Conservation (phyloP, 352 stramenopile genomes). For the Phytophthora constricta region DNA sequence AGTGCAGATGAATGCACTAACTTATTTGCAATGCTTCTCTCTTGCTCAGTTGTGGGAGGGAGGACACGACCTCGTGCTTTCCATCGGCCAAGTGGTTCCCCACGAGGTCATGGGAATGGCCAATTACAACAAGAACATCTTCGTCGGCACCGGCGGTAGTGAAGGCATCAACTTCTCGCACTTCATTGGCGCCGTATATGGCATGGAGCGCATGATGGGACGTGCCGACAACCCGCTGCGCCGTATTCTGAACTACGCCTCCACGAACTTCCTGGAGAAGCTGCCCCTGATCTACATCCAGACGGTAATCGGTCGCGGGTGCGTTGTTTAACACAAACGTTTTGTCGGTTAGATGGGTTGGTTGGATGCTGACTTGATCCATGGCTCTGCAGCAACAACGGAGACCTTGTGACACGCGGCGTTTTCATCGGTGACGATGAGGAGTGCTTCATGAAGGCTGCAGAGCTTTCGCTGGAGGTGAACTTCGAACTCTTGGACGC, state of each 20-base stretch:
- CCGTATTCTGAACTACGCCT: constrained; percentile 96
- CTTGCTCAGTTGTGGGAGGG: constrained; percentile 89
- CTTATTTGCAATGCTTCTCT: neutral
- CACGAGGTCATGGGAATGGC: constrained; percentile 99
- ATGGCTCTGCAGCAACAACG: constrained; percentile 44
- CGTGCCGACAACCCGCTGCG: constrained; percentile 95
- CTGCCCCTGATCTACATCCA: constrained; percentile 96
- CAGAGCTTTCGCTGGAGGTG: constrained; percentile 93
- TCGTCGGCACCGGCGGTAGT: constrained; percentile 94
- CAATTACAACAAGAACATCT: constrained; percentile 99
- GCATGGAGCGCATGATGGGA: constrained; percentile 99
- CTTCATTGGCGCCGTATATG: constrained; percentile 98
- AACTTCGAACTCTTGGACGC: constrained; percentile 96
- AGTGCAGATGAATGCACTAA: no score
- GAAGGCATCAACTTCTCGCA: constrained; percentile 98
- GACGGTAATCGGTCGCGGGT: constrained; percentile 93
- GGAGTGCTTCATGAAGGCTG: constrained; percentile 95
- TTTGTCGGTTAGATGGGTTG: neutral
- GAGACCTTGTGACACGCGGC: constrained; percentile 83
- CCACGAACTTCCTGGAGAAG: constrained; percentile 89
- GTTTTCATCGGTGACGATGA: constrained; percentile 97
- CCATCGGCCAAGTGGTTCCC: constrained; percentile 97
- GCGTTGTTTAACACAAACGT: constrained; percentile 4
- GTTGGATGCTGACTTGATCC: constrained; percentile 10
- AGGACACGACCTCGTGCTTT: constrained; percentile 93